Percentiles rank a stretch among this genome's conserved stretches.
phyloP scores from a whole-genome alignment of 169 alveolate genomes.

The Plasmodium blacklocki region DNA sequence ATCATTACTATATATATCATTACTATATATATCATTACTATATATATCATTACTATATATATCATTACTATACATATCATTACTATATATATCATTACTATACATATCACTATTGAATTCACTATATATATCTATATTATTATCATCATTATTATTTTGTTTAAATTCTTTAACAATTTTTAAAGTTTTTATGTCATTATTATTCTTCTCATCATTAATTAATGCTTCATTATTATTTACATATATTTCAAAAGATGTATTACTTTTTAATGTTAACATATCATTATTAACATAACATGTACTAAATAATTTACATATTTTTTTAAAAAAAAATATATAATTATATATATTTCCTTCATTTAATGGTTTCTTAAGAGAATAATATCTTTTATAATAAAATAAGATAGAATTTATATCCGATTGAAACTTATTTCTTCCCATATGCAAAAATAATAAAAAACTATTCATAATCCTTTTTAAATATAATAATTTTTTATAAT shows the following conservation, averaged over 20 bases:
- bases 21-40: no score
- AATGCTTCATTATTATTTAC: not conserved
- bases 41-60: no score
- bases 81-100: no score
- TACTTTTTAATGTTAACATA: not conserved
- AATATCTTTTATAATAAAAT: slow-evolving; percentile 1
- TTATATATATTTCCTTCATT: not conserved
- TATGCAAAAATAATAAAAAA: slow-evolving; percentile 45
- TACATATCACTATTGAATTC: no score
- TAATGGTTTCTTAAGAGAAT: not conserved
- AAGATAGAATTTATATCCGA: slow-evolving; percentile 15
- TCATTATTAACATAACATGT: slow-evolving; percentile 2
- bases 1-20: no score
- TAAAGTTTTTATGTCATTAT: not conserved
- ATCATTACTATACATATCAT: no score
- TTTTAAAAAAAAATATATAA: not conserved
- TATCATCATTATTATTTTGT: not conserved
- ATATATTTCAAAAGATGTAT: not conserved
- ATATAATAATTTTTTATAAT: not conserved
- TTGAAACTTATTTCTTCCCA: slow-evolving; percentile 16
- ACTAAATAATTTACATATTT: slow-evolving; percentile 10
- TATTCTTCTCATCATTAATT: not conserved
- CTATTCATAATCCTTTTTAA: slow-evolving; percentile 14
- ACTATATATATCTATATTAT: no score
- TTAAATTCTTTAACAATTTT: not conserved